Conservation (phyloP, 2,329 filamentous ascomycete genomes). For the Cladosporium sp. region DNA sequence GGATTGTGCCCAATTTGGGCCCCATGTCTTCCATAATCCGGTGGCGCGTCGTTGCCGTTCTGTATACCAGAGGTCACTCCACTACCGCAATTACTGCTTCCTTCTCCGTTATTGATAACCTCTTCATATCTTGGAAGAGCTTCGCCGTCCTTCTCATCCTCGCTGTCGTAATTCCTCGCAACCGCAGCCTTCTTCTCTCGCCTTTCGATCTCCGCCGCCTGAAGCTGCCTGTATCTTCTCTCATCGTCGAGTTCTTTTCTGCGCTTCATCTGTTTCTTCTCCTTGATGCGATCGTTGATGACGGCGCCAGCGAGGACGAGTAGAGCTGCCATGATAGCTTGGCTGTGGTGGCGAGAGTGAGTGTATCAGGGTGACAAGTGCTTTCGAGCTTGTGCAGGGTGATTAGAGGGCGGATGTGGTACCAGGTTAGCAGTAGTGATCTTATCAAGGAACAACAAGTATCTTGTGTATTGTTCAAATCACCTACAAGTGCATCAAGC, state of each 20-base stretch:
- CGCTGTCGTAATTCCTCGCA: conserved; percentile 2
- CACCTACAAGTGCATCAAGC: no score
- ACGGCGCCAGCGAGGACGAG: conserved; percentile 22
- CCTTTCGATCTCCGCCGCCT: neutral
- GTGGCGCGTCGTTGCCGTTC: neutral
- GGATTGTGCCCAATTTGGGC: neutral
- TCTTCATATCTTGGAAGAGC: conserved; percentile 7
- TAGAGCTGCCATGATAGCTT: conserved; percentile 21
- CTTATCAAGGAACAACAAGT: no score
- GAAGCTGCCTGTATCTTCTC: neutral
- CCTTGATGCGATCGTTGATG: conserved; percentile 21
- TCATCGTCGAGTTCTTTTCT: neutral
- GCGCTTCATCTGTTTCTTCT: conserved; percentile 21
- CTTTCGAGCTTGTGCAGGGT: no score
- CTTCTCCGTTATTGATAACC: neutral
- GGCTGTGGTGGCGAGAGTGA: neutral
- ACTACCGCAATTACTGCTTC: neutral
- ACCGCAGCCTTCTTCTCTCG: neutral
- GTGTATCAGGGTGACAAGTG: no score
- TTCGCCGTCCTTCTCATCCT: conserved; percentile 8
- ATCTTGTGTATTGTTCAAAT: no score
- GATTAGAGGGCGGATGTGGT: no score
- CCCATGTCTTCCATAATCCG: neutral
- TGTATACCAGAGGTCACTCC: neutral
- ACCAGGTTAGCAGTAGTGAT: no score